These are phyloP conservation scores for Liriodendron chinense DNA, from an alignment of 164 flowering plant genomes.

Conservation along the genomic window DNA sequence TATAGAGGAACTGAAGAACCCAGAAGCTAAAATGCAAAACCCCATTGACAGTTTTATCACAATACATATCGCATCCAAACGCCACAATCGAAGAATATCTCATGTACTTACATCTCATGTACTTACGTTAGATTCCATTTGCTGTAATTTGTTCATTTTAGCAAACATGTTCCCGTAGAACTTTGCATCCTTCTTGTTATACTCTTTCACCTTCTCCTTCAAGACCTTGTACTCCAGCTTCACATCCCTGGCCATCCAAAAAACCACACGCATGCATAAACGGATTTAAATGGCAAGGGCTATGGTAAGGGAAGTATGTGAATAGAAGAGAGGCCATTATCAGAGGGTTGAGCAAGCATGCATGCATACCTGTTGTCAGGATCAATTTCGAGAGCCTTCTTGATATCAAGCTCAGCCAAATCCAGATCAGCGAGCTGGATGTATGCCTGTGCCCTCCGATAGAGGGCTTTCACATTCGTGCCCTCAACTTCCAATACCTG, in stretches of 20 bases:
- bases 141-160: slow-evolving; percentile 52
- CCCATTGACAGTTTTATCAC: no score
- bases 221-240: slow-evolving; percentile 73
- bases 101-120: no score
- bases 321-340: neutral
- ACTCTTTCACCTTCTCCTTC: slow-evolving; percentile 85
- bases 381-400: slow-evolving; percentile 92
- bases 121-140: slow-evolving; percentile 35
- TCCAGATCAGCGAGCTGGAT: slow-evolving; percentile 70
- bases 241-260: slow-evolving; percentile 55
- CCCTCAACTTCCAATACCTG: slow-evolving; percentile 78
- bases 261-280: neutral
- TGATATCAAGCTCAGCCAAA: slow-evolving; percentile 84
- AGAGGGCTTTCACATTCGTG: slow-evolving; percentile 84
- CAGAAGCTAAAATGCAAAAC: no score
- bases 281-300: neutral
- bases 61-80: no score
- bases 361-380: slow-evolving; percentile 69
- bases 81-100: no score
- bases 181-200: slow-evolving; percentile 86
- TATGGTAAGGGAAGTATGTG: no score
- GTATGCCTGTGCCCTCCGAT: slow-evolving; percentile 89
- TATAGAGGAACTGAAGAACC: no score
- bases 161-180: slow-evolving; percentile 92
- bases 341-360: neutral